These are phyloP conservation scores for Betula pendula DNA, from an alignment of 306 rosid species.

Conservation along the genomic window DNA sequence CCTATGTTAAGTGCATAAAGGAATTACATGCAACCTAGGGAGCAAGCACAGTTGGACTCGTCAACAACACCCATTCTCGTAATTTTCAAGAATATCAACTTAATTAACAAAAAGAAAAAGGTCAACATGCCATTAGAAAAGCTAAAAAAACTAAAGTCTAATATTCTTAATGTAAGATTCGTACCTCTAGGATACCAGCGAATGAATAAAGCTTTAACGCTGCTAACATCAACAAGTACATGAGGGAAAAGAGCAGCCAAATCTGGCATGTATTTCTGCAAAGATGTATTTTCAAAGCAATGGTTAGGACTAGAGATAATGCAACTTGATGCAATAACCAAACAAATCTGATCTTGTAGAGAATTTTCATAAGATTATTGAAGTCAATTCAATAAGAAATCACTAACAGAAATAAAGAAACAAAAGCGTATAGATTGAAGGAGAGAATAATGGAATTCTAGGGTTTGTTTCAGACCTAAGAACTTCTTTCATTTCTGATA, in stretches of 20 bases:
- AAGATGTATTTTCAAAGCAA: slow-evolving; percentile 14
- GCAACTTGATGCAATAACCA: slow-evolving; percentile 18
- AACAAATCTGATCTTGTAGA: background rate
- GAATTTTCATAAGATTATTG: no score
- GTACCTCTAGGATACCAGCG: slow-evolving; percentile 97
- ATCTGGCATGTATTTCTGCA: slow-evolving; percentile 96
- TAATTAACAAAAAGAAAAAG: background rate
- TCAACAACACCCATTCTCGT: background rate
- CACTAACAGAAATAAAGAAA: no score
- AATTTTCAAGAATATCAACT: background rate
- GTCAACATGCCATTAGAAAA: background rate
- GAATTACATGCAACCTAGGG: background rate
- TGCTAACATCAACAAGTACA: slow-evolving; percentile 94
- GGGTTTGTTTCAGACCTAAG: no score
- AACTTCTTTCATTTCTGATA: no score
- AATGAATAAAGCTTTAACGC: slow-evolving; percentile 73
- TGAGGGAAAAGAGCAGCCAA: slow-evolving; percentile 89
- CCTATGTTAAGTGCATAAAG: background rate
- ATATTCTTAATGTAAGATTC: slow-evolving; percentile 7
- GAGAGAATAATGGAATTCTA: no score
- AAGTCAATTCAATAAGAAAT: no score
- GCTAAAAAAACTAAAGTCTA: background rate
- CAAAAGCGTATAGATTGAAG: no score
- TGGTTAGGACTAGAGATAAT: slow-evolving; percentile 10
- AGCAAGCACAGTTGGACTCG: background rate